A percentile compares a stretch with the other conserved stretches of the same genome.
Conservation (phyloP, 768 basidiomycete genomes). For the Pulveroboletus ravenelii region DNA sequence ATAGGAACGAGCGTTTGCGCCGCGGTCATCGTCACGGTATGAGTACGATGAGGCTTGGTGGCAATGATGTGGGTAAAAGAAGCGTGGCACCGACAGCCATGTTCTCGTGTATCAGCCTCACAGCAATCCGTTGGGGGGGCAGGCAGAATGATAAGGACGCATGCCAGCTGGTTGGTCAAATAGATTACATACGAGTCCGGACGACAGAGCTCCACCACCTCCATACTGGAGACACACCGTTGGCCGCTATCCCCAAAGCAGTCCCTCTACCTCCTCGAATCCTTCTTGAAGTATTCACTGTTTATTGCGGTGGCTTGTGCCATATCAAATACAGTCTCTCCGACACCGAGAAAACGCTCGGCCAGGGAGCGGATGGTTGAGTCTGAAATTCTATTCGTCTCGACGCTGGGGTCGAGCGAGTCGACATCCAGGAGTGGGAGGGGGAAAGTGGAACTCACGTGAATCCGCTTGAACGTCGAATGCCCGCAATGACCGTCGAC, state of each 20-base stretch:
- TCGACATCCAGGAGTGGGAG: background rate
- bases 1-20: background rate
- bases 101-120: slow-evolving; percentile 5
- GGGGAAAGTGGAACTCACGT: slow-evolving; percentile 50
- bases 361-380: slow-evolving; percentile 70
- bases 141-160: slow-evolving; percentile 20
- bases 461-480: slow-evolving; percentile 87
- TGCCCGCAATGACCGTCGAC: slow-evolving; percentile 87
- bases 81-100: slow-evolving; percentile 5
- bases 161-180: slow-evolving; percentile 18
- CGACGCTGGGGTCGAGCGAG: slow-evolving; percentile 42
- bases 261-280: slow-evolving; percentile 32
- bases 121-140: too few species aligned
- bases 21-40: background rate
- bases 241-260: background rate
- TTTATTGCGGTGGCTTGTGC: slow-evolving; percentile 82
- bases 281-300: slow-evolving; percentile 74
- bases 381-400: slow-evolving; percentile 69
- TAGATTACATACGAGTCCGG: slow-evolving; percentile 27
- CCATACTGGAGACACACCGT: slow-evolving; percentile 4
- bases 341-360: slow-evolving; percentile 78
- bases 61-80: background rate
- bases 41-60: background rate
- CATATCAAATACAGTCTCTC: slow-evolving; percentile 87
- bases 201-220: slow-evolving; percentile 10